Evolutionary conservation across 176 grass and related monocot species (phyloP), one percentile per base, ranked within the genome.

Genomic region (Oryza officinalis): DNA sequence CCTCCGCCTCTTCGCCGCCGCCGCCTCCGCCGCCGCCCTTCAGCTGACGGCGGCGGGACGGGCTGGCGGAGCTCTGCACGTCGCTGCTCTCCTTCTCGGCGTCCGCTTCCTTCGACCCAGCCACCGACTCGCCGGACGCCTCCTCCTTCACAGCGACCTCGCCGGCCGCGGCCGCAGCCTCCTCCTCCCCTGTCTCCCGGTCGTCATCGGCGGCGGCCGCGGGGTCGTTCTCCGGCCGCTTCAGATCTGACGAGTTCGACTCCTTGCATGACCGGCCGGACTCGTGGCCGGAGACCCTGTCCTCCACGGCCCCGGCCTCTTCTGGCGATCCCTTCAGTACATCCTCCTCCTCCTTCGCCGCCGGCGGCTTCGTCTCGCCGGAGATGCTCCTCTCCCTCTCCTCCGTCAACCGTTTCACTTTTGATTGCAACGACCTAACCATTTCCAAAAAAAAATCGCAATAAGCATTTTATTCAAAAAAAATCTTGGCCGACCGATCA

Each of bases 221-320:
- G 12, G 63, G 60, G 61, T 85, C 85, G 14, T 64, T 31, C 18
- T 12, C 82, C 25, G 75, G 77, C 59, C 67, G 50, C 78, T 93
- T 93, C 72, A 81, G 84, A 92, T 95, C 91, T 86, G 93, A 87
- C n/a, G 93, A 95, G 93, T 90, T 93, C 63, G 96, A 98, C 44
- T 93, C 89, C 84, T 91, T 89, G 89, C 91, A 93, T 12, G 96
- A 98, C 25, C 82, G 77, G 57, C 87, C 73, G 37, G 92, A 94
- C 43, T 79, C 87, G 54, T 81, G 86, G 67, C 86, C 81, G 59
- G 80, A 90, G 87, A 83, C 85, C 71, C 89, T 82, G 71, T 86
- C 66, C 43, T 76, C 81, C 1, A 47, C 74, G 35, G 10, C 82
- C 40, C 2, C 63, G 18, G 28, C 65, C 6, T 75, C 87, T 27